Base-by-base conservation (phyloP, 768 basidiomycete species). In the Suillus placidus region DNA sequence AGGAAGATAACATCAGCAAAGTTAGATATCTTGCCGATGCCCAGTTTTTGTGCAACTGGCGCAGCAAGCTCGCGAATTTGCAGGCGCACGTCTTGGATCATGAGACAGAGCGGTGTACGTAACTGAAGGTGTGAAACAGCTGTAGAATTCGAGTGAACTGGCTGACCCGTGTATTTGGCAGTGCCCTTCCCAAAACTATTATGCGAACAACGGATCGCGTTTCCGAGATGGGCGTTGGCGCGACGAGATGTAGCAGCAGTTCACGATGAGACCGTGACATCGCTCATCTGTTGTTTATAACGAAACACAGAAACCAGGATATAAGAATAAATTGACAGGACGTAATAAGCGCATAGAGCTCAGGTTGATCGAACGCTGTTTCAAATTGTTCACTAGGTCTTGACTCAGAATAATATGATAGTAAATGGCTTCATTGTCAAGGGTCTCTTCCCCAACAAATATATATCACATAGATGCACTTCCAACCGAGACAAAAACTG, bases 1-100 rank as follows among this genome's bases (percentile, higher is more conserved):
- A 80, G 76, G 54, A 85, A 73, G 60, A 92, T 79, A 2, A 84
- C 81, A 40, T 84, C 80, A 20, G 90, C 81, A 70, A 88, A 82
- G 2, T 82, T 80, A 0, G 84, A 81, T 56, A 93, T 82, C 62
- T 84, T 81, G 18, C 80, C 79, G 51, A 92, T 81, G 55, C 85
- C 83, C 56, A 88, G 77, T 37, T 71, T 71, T 16, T 69, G 38
- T 3, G 74, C 74, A 10, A 74, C 20, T 10, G 80, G 79, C n/a
- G 70, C 66, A 37, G 70, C 70, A 37, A 71, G 61, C 34, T 77
- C 71, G 38, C 77, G 78, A 40, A 77, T 52, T 61, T 75, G 67
- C 54, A 62, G 66, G 20, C 76, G 71, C 12, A 77, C 67, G 51
- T 76, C 77, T 23, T 69, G 66, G 60, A 77, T 74, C 76, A 77